phyloP scores from a whole-genome alignment of 1,284 basidiomycete species.

The Ustilago cynodontis region DNA sequence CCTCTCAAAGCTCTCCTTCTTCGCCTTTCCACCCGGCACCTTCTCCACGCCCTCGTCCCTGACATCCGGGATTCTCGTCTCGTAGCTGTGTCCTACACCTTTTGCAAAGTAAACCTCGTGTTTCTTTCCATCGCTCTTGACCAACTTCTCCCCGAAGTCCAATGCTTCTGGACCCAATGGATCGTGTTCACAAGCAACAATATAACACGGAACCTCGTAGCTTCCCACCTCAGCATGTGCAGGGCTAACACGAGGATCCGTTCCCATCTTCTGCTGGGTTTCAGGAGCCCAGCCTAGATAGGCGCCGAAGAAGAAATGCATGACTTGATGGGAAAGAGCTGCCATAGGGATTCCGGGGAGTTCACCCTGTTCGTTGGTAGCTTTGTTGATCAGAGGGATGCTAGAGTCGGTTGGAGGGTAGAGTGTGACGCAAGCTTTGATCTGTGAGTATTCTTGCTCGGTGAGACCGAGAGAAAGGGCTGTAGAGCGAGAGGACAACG shows the following conservation, averaged over 20 bases:
- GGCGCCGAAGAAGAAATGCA: conserved; percentile 46
- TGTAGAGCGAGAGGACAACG: conserved; percentile 10
- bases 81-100: conserved; percentile 42
- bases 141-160: conserved; percentile 17
- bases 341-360: conserved; percentile 33
- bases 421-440: conserved; percentile 41
- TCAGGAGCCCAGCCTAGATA: conserved; percentile 25
- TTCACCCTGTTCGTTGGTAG: conserved; percentile 36
- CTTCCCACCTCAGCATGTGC: conserved; percentile 13
- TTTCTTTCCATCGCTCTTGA: conserved; percentile 6
- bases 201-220: conserved; percentile 34
- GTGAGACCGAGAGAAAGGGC: conserved; percentile 32
- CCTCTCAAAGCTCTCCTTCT: conserved; percentile 33
- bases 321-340: conserved; percentile 23
- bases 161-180: conserved; percentile 32
- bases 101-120: conserved; percentile 36
- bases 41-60: conserved; percentile 8
- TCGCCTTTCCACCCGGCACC: conserved; percentile 24
- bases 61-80: conserved; percentile 37
- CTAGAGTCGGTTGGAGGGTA: conserved; percentile 36
- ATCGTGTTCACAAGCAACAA: conserved; percentile 49
- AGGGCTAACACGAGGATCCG: conserved; percentile 36
- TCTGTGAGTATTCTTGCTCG: conserved; percentile 17
- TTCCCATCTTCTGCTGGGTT: conserved; percentile 8
- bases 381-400: conserved; percentile 27